Percentiles rank a stretch among this genome's conserved stretches.
Conservation (phyloP, 768 basidiomycete genomes). For the Trametes cingulata region DNA sequence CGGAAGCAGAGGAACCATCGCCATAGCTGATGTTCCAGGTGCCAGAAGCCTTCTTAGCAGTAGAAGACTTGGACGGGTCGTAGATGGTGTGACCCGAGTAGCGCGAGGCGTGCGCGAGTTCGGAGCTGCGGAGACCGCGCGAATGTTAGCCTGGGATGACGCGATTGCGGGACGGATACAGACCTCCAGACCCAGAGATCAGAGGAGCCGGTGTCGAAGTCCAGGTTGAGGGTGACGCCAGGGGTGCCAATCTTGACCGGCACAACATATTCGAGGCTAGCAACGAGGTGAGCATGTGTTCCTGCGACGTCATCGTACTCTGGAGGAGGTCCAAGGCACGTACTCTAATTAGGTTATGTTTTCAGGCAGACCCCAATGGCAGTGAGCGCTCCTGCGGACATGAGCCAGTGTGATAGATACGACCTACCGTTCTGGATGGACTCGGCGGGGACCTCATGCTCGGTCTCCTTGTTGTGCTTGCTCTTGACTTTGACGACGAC, state of each 20-base stretch:
- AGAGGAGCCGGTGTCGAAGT: conserved; percentile 37
- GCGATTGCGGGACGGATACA: background rate
- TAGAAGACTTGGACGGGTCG: conserved; percentile 32
- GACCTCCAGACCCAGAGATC: conserved; percentile 36
- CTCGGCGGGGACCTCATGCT: conserved; percentile 33
- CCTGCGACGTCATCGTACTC: background rate
- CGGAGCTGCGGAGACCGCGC: conserved; percentile 19
- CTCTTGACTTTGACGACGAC: conserved; percentile 32
- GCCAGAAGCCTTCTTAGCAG: conserved; percentile 30
- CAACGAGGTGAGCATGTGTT: conserved; percentile 3
- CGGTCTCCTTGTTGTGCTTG: conserved; percentile 25
- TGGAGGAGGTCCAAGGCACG: background rate
- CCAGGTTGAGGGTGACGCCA: conserved; percentile 38
- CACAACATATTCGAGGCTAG: conserved; percentile 41
- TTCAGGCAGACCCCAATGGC: background rate
- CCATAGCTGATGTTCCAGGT: conserved; percentile 42
- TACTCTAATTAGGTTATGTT: conserved; percentile 21
- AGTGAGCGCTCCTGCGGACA: background rate
- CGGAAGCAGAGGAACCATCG: conserved; percentile 41
- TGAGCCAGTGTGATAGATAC: background rate
- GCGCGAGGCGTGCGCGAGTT: conserved; percentile 25
- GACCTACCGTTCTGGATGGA: conserved; percentile 33
- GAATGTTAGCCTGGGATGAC: too few species aligned
- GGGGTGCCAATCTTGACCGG: conserved; percentile 42
- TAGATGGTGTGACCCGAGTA: conserved; percentile 33